A percentile compares a stretch with the other conserved stretches of the same genome.
These are phyloP conservation scores for Cucumis sativus DNA, from an alignment of 306 rosid species.

Conservation along the genomic window Cucumber_9930_V3 NC_026659.2:4862501-4863000, in stretches of 20 bases:
- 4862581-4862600: neutral
- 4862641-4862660: neutral
- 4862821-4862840: neutral
- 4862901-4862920: conserved; percentile 77
- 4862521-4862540: neutral
- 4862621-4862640: neutral
- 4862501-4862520: neutral
- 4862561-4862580: neutral
- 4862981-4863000: conserved; percentile 1
- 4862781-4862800: neutral
- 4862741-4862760: neutral
- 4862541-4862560: neutral
- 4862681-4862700: neutral
- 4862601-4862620: neutral
- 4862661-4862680: neutral
- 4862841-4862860: neutral
- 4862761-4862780: neutral
- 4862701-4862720: neutral
- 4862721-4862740: neutral
- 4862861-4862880: neutral
- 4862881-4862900: conserved; percentile 44
- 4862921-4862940: conserved; percentile 87
- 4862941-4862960: conserved; percentile 68
- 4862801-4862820: neutral
- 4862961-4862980: conserved; percentile 60